Base-by-base conservation (phyloP, 176 grass and related monocot species). In the Avena eriantha region DNA sequence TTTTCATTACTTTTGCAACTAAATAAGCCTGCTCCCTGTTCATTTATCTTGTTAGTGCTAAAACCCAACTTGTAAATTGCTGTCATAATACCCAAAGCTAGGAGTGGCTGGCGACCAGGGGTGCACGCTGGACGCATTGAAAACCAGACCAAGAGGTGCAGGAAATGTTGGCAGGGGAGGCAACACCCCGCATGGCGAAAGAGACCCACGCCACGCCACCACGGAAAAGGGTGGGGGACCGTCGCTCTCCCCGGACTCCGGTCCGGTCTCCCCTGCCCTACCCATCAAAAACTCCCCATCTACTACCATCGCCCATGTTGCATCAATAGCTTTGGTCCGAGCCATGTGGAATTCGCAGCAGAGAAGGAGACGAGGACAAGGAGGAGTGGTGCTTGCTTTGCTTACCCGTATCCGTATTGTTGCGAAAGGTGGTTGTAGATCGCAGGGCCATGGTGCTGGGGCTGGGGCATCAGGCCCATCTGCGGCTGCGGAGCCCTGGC, bases 401-500 rank as follows among this genome's bases (percentile, higher is more conserved):
- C 86, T 81, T 13, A 96, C 94, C 39, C 39, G 39, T 82, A 72
- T 10, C 91, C 89, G 29, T 82, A 72, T 10, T 85, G 91, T 9
- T 84, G 88, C 18, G 91, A 46, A 64, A 1, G 41, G 10, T 46
- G 21, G 43, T 73, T 43, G 90, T 89, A 91, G 83, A 91, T 56
- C 46, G 88, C 18, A 48, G 77, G 5, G 1, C 26, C 77, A 16
- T 23, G 77, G 21, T 10, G 8, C 15, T 59, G 57, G 39, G 22
- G 72, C 45, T 80, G 88, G 24, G 78, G 67, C 77, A 92, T 21
- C 80, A 53, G 14, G 23, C 73, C 23, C 22, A 94, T 79, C 73
- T 88, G 91, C 19, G 33, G 81, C 46, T 77, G 71, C 5, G 56
- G 90, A 79, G 87, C 35, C 78, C 93, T 86, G 51, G 90, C 31